phyloP scores from a whole-genome alignment of 148 eudicot genomes.

The Drosera capensis region DNA sequence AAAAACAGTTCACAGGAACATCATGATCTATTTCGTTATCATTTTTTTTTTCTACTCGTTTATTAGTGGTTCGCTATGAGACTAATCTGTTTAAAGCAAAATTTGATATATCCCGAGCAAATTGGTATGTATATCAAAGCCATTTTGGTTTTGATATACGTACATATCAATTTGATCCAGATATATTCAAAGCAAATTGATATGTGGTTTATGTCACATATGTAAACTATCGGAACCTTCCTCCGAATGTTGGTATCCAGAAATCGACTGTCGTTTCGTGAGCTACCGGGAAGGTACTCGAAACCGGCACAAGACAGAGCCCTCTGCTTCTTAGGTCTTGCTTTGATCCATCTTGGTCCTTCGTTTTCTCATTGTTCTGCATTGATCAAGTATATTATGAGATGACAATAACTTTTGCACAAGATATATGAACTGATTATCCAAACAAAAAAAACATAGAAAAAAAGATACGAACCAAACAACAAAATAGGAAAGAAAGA shows the following conservation, averaged over 20 bases:
- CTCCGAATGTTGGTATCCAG: constrained; percentile 96
- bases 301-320: constrained; percentile 73
- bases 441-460: too few species aligned
- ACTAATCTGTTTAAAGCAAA: too few species aligned
- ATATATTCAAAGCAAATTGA: not conserved
- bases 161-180: not conserved
- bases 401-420: too few species aligned
- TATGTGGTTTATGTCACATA: not conserved
- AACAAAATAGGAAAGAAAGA: too few species aligned
- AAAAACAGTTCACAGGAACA: too few species aligned
- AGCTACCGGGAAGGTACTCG: constrained; percentile 78
- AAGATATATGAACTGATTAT: not conserved
- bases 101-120: too few species aligned
- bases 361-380: constrained; percentile 49
- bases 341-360: constrained; percentile 47
- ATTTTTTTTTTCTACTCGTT: too few species aligned
- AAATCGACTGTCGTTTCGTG: constrained; percentile 80
- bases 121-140: too few species aligned
- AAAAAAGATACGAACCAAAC: too few species aligned
- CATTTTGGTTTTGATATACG: not conserved
- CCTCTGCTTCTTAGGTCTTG: constrained; percentile 89
- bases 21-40: too few species aligned
- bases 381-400: constrained; percentile 2
- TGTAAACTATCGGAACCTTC: constrained; percentile 41
- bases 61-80: too few species aligned